Evolutionary conservation across 2,329 filamentous ascomycete species (phyloP), one percentile per base, ranked within the genome.

Genomic region (Diaporthe vaccinii): DNA sequence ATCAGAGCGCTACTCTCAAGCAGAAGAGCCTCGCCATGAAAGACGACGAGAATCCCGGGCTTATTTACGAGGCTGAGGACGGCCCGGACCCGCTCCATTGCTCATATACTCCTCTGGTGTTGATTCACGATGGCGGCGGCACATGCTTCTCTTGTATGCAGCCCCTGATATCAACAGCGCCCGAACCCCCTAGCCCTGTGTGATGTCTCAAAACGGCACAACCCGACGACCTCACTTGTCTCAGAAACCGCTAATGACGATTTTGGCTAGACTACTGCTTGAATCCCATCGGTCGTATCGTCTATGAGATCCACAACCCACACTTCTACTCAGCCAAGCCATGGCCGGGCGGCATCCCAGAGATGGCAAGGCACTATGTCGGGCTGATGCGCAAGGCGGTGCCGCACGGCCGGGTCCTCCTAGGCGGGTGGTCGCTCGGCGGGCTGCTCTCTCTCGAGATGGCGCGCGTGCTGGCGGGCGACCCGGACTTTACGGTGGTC

Each of bases 121-220:
- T 92, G 58, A 83, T 91, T 53, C 90, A 92, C 81, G 90, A 92
- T 76, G 90, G 90, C 77, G 89, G 90, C 77, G 90, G 90, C 79
- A 92, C 90, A 2, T 87, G 86, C 3, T 91, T 90, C 79, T 86
- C 85, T 15, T 31, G 71, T 65, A 61, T 14, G 61, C 34, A 57
- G 25, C 44, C 25, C 20, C 9, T 44, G 28, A n/a, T 9, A 22
- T 4, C 31, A 46, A 5, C 7, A 34, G 8, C 6, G 14, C n/a
- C 36, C 10, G 17, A n/a, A 25, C 15, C 3, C 17, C 25, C 31
- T 20, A 31, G 7, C 14, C 15, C 15, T 53, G n/a, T 25, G 28
- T 17, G 2, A 20, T n/a, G 14, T 10, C 65, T 15, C 49, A 17
- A 36, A 17, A 20, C n/a, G n/a, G n/a, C 14, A 22, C 41, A 34